Evolutionary conservation across 192 early-diverging fungal species (phyloP).

Genomic region (Backusella westeae): DNA sequence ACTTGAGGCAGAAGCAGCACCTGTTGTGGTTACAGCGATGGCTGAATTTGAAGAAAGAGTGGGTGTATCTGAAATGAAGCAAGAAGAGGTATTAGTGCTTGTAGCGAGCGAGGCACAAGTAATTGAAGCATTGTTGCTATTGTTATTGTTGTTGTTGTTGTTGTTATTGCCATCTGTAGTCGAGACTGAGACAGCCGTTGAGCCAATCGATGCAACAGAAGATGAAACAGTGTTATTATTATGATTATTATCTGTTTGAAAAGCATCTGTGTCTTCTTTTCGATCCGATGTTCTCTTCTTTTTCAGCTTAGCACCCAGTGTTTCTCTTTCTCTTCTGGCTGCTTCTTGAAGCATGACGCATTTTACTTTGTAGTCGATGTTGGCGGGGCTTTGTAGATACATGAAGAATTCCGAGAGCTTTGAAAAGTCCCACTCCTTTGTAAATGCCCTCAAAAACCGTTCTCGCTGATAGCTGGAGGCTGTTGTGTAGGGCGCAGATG

Average conservation of each 20-base stretch:
- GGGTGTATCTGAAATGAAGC: not conserved
- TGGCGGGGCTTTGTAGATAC: slow-evolving; percentile 51
- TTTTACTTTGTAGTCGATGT: slow-evolving; percentile 42
- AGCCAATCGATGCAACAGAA: not conserved
- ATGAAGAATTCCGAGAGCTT: slow-evolving; percentile 63
- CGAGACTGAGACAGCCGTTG: not conserved
- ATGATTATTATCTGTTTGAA: not conserved
- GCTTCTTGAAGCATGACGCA: slow-evolving; percentile 42
- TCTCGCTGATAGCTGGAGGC: slow-evolving; percentile 24
- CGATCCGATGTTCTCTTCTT: slow-evolving; percentile 13
- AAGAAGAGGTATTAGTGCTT: not conserved
- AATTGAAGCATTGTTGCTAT: not conserved
- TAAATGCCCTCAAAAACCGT: slow-evolving; percentile 52
- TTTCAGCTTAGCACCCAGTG: slow-evolving; percentile 24
- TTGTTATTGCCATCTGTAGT: not conserved
- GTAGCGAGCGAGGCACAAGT: not conserved
- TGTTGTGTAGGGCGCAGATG: slow-evolving; percentile 33
- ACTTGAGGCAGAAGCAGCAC: not conserved
- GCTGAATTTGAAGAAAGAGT: not conserved
- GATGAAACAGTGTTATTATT: not conserved
- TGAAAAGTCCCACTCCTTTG: slow-evolving; percentile 64
- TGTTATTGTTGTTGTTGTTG: not conserved
- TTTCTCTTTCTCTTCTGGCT: slow-evolving; percentile 34
- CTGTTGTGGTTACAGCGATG: not conserved
- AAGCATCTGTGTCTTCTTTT: slow-evolving; percentile 1